Evolutionary conservation across 805 yeast genomes (phyloP), one percentile per base, ranked within the genome.

Genomic region (Lipomyces yamadae): DNA sequence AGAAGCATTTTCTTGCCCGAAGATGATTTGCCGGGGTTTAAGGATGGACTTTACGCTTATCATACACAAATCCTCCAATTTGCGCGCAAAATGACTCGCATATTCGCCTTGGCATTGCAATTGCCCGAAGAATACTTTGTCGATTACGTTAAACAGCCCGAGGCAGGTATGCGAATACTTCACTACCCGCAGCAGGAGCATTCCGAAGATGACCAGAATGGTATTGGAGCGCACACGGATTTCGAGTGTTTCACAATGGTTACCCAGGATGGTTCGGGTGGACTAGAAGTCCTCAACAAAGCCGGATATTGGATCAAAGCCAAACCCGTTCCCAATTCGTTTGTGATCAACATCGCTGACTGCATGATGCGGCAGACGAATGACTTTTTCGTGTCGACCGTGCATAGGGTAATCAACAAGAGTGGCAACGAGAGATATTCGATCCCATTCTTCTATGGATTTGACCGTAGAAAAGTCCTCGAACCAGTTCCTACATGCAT

Each of bases 181-280:
- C 81, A 78, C 62, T 80, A 79, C 56, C 77, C 79, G 3, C 75
- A 70, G 4, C 75, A 74, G 50, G 76, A 74, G 10, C 72, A 75
- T 29, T 62, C 72, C 3, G 72, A 68, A 2, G 77, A 74, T 3
- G 72, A 74, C 32, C 74, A 76, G 59, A 75, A 77, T 60, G 77
- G 81, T n/a, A 77, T 78, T 62, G 81, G 80, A 6, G 79, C 81
- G 1, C 82, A 80, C 66, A 78, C 81, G 2, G 82, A 80, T 64
- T 78, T 78, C 65, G 80, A 78, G 18, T 74, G 77, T 11, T 63
- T 80, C 52, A 80, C 82, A 0, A 73, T 80, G 69, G 68, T 79
- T 18, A 66, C 74, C 58, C 81, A 78, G 61, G 82, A 78, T 61
- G 69, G 72, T 29, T 75, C 77, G 55, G 80, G 80, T 2, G 83